Evolutionary conservation across 1,284 basidiomycete genomes (phyloP).

Genomic region (Amylostereum areolatum): DNA sequence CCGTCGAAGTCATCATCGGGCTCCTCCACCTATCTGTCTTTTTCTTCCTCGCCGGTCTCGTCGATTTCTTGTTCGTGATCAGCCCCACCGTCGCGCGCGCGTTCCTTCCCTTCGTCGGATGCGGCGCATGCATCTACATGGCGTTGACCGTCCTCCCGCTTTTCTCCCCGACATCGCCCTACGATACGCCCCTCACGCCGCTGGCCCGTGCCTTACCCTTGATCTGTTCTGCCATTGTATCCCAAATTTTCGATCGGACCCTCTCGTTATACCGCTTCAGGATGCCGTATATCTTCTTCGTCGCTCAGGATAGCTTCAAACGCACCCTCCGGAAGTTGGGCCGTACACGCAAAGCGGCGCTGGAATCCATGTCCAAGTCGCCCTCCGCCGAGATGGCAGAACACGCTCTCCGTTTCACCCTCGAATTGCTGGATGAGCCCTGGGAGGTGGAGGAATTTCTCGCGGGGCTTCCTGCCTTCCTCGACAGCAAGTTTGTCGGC

Average conservation of each 20-base stretch:
- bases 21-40: constrained; percentile 35
- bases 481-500: no score
- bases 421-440: neutral
- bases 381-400: neutral
- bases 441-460: neutral
- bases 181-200: constrained; percentile 1
- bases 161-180: neutral
- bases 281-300: neutral
- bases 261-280: neutral
- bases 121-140: neutral
- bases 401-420: neutral
- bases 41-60: constrained; percentile 33
- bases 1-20: constrained; percentile 33
- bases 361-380: neutral
- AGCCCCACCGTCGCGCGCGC: neutral
- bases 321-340: neutral
- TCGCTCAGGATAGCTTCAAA: neutral
- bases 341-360: neutral
- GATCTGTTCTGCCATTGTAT: no score
- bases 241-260: neutral
- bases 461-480: neutral
- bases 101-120: neutral
- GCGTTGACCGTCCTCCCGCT: constrained; percentile 1
- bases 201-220: no score
- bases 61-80: constrained; percentile 4